Conservation (phyloP, 1,139 yeast genomes). For the Neolecta irregularis region DNA sequence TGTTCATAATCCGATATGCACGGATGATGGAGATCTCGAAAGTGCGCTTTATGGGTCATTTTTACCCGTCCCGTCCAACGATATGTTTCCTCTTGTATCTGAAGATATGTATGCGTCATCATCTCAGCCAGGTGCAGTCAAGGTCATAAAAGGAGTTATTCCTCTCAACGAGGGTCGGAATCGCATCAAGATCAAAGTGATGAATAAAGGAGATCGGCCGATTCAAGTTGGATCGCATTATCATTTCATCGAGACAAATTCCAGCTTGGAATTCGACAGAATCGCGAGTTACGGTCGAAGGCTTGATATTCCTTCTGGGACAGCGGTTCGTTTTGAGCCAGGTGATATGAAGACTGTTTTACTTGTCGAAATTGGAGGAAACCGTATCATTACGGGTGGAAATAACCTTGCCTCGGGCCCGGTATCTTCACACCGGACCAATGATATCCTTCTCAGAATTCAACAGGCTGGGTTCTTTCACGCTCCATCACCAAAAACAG, state of each 20-base stretch:
- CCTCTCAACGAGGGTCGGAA: slow-evolving; percentile 8
- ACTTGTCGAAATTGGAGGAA: slow-evolving; percentile 10
- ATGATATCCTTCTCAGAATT: too few species aligned
- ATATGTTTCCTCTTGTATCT: slow-evolving; percentile 6
- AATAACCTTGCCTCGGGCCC: slow-evolving; percentile 10
- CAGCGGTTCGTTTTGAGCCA: slow-evolving; percentile 13
- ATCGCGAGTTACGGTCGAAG: slow-evolving; percentile 10
- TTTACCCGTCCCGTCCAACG: slow-evolving; percentile 9
- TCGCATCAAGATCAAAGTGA: slow-evolving; percentile 8
- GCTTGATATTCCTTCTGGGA: slow-evolving; percentile 12
- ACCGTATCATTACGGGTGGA: slow-evolving; percentile 10
- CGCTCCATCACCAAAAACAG: too few species aligned
- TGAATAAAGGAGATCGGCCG: slow-evolving; percentile 12
- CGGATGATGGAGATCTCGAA: slow-evolving; percentile 13
- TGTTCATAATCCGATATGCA: slow-evolving; percentile 13
- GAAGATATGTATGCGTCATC: slow-evolving; percentile 7
- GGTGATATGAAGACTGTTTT: slow-evolving; percentile 11
- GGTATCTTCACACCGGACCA: too few species aligned
- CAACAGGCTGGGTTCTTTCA: too few species aligned
- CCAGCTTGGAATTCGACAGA: slow-evolving; percentile 10
- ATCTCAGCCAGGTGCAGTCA: slow-evolving; percentile 12
- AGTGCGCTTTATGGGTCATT: slow-evolving; percentile 13
- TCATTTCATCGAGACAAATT: slow-evolving; percentile 12
- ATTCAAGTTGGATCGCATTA: slow-evolving; percentile 14
- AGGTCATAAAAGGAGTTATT: slow-evolving; percentile 5